A percentile compares a stretch with the other conserved stretches of the same genome.
Conservation (phyloP, 192 early-diverging fungal species). For the Backusella psychrophila region DNA sequence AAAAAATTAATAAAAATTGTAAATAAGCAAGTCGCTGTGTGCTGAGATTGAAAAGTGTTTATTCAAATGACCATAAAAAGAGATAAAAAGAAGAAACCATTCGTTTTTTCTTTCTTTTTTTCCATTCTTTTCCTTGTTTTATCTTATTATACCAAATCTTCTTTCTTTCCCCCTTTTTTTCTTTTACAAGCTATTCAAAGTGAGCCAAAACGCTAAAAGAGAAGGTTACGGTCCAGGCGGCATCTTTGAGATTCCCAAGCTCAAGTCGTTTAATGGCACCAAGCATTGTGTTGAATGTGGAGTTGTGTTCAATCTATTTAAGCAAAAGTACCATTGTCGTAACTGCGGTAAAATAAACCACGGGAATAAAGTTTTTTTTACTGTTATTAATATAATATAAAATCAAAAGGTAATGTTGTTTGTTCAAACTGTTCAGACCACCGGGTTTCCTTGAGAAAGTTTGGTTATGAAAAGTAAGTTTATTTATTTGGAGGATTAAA, state of each 20-base stretch:
- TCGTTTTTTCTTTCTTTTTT: slow-evolving; percentile 9
- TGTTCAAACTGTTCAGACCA: slow-evolving; percentile 34
- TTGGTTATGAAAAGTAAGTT: slow-evolving; percentile 38
- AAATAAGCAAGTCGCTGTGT: background rate
- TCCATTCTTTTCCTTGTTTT: slow-evolving; percentile 21
- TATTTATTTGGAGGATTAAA: background rate
- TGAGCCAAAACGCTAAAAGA: slow-evolving; percentile 13
- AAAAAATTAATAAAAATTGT: background rate
- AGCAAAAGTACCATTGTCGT: slow-evolving; percentile 35
- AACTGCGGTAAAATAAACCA: slow-evolving; percentile 35
- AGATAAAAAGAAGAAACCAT: background rate
- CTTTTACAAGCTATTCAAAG: background rate
- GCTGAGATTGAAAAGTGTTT: background rate
- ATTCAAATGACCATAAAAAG: background rate
- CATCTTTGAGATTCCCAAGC: slow-evolving; percentile 21
- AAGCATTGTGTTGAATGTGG: slow-evolving; percentile 28
- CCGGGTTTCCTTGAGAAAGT: slow-evolving; percentile 24
- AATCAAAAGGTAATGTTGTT: slow-evolving; percentile 23
- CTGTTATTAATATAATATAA: background rate
- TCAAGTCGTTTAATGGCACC: slow-evolving; percentile 4
- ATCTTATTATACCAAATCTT: background rate
- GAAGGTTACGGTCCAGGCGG: slow-evolving; percentile 29
- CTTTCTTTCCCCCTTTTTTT: background rate
- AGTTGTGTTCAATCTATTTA: slow-evolving; percentile 27
- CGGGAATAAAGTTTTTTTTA: too few relatives aligned